Evolutionary conservation across 768 basidiomycete species (phyloP).

Genomic region (Coprinopsis sp.): DNA sequence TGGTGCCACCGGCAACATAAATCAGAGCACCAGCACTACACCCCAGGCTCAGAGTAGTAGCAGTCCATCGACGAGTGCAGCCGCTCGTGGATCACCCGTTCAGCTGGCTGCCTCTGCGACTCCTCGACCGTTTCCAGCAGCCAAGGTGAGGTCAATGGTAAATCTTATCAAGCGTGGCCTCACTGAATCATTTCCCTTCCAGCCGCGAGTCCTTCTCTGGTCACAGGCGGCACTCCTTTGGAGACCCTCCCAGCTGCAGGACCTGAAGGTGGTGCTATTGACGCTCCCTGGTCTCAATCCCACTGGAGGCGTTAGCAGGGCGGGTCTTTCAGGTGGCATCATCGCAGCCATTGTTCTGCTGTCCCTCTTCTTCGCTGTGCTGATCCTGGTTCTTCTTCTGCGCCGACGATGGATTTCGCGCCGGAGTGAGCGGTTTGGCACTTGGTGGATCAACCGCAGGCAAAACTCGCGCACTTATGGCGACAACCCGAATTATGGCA

Average conservation of each 20-base stretch:
- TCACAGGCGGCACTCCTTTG: too few species aligned
- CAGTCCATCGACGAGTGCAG: too few species aligned
- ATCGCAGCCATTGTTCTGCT: constrained; percentile 43
- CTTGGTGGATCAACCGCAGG: constrained; percentile 41
- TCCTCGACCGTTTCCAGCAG: too few species aligned
- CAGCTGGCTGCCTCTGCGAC: too few species aligned
- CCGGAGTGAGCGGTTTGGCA: constrained; percentile 38
- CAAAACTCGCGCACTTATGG: constrained; percentile 20
- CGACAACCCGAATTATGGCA: constrained; percentile 16
- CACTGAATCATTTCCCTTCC: too few species aligned
- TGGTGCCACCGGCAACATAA: constrained; percentile 3
- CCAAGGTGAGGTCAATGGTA: too few species aligned
- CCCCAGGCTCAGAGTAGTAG: too few species aligned
- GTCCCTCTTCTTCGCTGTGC: constrained; percentile 28
- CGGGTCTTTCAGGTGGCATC: constrained; percentile 17
- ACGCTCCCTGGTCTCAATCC: background rate
- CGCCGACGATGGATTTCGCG: constrained; percentile 42
- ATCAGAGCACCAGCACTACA: background rate
- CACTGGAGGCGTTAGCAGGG: constrained; percentile 7
- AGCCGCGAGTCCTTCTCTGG: too few species aligned
- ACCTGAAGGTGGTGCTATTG: too few species aligned
- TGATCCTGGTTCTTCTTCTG: constrained; percentile 30
- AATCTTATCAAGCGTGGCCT: too few species aligned
- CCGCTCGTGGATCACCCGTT: too few species aligned
- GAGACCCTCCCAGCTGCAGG: too few species aligned